Evolutionary conservation across 108 stramenopile genomes (phyloP), one percentile per base, ranked within the genome.

Genomic region (Cylindrotheca closterium): DNA sequence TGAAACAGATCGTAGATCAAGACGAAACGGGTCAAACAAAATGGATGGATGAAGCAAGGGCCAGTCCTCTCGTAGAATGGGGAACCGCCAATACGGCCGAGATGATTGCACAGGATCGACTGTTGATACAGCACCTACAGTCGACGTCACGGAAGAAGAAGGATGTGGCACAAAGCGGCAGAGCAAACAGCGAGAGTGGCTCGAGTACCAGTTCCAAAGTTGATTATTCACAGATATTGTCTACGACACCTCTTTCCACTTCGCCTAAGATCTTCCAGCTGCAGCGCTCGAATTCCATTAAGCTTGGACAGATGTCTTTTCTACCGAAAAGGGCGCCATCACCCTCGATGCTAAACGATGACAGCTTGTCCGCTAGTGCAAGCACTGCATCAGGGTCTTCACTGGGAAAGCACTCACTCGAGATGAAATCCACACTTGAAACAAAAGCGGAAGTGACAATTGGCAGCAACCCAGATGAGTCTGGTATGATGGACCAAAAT

Each of bases 191-290:
- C n/a, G n/a, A n/a, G n/a, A n/a, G n/a, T n/a, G n/a, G n/a, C n/a
- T n/a, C n/a, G n/a, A n/a, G n/a, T n/a, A n/a, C n/a, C n/a, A n/a
- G n/a, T n/a, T n/a, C n/a, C n/a, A n/a, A n/a, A n/a, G n/a, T n/a
- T n/a, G n/a, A n/a, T n/a, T n/a, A n/a, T n/a, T n/a, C n/a, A n/a
- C n/a, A n/a, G n/a, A n/a, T n/a, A n/a, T n/a, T n/a, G n/a, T n/a
- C n/a, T n/a, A n/a, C n/a, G n/a, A n/a, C n/a, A n/a, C n/a, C n/a
- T n/a, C n/a, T n/a, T n/a, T n/a, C n/a, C n/a, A n/a, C n/a, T n/a
- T n/a, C n/a, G n/a, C n/a, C n/a, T n/a, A n/a, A n/a, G 23, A 37
- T 48, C n/a, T 47, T 75, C 58, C 74, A 76, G 60, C 68, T 82
- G 24, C 77, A 82, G 51, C 46, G 78, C 0, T 75, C 74, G 1